Percentiles rank a stretch among this genome's conserved stretches.
These are phyloP conservation scores for Capsicum rhomboideum DNA, from an alignment of 257 asterid genomes.

Conservation along the genomic window DNA sequence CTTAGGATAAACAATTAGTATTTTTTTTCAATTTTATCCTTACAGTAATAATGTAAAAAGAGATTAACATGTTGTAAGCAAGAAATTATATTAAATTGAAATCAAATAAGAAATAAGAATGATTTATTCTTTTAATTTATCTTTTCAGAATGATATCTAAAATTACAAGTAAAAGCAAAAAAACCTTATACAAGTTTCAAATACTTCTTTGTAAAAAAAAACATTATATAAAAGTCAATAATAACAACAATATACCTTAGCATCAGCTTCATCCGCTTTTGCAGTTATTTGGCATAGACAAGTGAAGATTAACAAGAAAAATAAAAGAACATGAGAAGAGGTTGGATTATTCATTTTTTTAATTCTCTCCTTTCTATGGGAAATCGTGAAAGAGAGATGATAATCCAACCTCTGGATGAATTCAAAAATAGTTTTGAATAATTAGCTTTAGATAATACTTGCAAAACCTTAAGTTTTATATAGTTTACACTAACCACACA, in stretches of 20 bases:
- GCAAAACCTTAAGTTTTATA: not conserved
- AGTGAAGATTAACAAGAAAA: not conserved
- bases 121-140: not conserved
- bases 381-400: not conserved
- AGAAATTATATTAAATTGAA: too few relatives aligned
- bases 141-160: not conserved
- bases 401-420: not conserved
- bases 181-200: too few relatives aligned
- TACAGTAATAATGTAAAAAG: too few relatives aligned
- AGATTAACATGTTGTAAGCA: too few relatives aligned
- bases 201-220: too few relatives aligned
- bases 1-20: too few relatives aligned
- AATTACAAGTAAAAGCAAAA: not conserved
- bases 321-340: not conserved
- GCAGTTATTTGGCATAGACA: too few relatives aligned
- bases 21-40: too few relatives aligned
- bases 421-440: not conserved
- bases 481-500: not conserved
- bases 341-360: not conserved
- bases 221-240: too few relatives aligned
- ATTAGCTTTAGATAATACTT: not conserved
- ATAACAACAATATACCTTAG: too few relatives aligned
- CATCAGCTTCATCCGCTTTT: too few relatives aligned
- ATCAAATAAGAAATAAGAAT: too few relatives aligned
- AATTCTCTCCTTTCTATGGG: not conserved